These are phyloP conservation scores for Aschersonia sp. DNA, from an alignment of 2,329 filamentous ascomycete genomes.

Conservation along the genomic window DNA sequence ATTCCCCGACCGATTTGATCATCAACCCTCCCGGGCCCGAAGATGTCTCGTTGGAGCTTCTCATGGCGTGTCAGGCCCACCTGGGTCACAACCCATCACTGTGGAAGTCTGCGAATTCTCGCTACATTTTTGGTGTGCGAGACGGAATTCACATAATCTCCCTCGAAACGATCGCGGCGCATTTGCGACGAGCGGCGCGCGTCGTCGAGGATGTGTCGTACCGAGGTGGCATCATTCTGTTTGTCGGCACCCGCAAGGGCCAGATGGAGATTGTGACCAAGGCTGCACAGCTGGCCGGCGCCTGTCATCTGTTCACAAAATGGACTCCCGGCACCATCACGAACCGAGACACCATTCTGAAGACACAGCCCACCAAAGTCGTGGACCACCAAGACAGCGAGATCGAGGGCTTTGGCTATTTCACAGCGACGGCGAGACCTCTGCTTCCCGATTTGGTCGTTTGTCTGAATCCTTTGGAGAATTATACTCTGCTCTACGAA, in stretches of 20 bases:
- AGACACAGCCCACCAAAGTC: slow-evolving; percentile 52
- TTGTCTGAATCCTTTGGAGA: slow-evolving; percentile 84
- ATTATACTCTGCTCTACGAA: slow-evolving; percentile 80
- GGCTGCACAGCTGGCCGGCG: slow-evolving; percentile 63
- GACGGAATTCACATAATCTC: slow-evolving; percentile 87
- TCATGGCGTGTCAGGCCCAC: slow-evolving; percentile 77
- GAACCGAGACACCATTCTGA: slow-evolving; percentile 83
- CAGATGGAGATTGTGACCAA: slow-evolving; percentile 70
- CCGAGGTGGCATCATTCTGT: slow-evolving; percentile 72
- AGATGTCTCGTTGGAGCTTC: slow-evolving; percentile 78
- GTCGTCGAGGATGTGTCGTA: slow-evolving; percentile 79
- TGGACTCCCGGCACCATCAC: slow-evolving; percentile 90
- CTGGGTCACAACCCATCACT: slow-evolving; percentile 81
- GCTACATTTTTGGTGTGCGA: slow-evolving; percentile 85
- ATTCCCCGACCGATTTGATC: slow-evolving; percentile 52
- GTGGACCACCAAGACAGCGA: slow-evolving; percentile 59
- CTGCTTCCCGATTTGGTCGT: slow-evolving; percentile 83
- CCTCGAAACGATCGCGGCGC: slow-evolving; percentile 74
- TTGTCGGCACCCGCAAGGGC: slow-evolving; percentile 73
- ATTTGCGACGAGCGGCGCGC: slow-evolving; percentile 84
- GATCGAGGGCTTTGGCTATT: slow-evolving; percentile 47
- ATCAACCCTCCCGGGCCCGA: slow-evolving; percentile 58
- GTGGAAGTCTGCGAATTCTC: slow-evolving; percentile 89
- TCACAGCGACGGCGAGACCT: slow-evolving; percentile 46
- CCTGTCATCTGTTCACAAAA: slow-evolving; percentile 79